Base-by-base conservation (phyloP, 75 land plant species). In the Selaginella tamariscina region DNA sequence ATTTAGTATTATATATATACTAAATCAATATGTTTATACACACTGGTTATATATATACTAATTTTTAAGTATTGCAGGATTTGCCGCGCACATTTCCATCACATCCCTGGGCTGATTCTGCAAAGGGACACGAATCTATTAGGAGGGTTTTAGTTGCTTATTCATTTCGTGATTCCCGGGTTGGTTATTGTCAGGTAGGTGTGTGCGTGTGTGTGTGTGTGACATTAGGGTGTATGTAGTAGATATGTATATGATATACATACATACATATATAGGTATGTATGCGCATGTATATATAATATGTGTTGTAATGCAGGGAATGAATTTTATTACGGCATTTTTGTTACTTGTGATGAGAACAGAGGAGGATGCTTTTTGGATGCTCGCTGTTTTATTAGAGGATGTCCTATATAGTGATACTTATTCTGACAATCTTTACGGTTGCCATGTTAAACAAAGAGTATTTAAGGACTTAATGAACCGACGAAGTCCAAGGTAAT, bases 331-430 rank as follows among this genome's bases (percentile, higher is more conserved):
- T 57, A 93, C 94, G 33, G 95, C 88, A 32, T 56, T 89, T 71
- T 65, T 93, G 56, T 80, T 93, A 81, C 85, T 93, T 31, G 98
- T 93, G 21, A 93, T 93, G 98, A 93, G 84, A 72, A 89, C 82
- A 18, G 98, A 93, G 67, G 98, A 93, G 68, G 98, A 93, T 71
- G 98, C 96, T 31, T 93, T 89, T 69, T 93, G 98, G 98, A 86
- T 93, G 94, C 86, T 93, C 28, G 87, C 98, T 65, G 88, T 87
- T 56, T 88, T 93, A 20, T 65, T 93, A 44, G 98, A 93, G 69
- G 82, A 89, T 82, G 96, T 93, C 20, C 57, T 93, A 32, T 89
- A 89, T 54, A 80, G 77, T 78, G 95, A 89, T 60, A 86, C 89
- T 67, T 93, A 89, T 44, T 78, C 98, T 8, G 78, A 75, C 74